Percentiles rank a stretch among this genome's conserved stretches.
Evolutionary conservation across 495 filamentous ascomycete genomes (phyloP).

Genomic region (Collariella sp.): DNA sequence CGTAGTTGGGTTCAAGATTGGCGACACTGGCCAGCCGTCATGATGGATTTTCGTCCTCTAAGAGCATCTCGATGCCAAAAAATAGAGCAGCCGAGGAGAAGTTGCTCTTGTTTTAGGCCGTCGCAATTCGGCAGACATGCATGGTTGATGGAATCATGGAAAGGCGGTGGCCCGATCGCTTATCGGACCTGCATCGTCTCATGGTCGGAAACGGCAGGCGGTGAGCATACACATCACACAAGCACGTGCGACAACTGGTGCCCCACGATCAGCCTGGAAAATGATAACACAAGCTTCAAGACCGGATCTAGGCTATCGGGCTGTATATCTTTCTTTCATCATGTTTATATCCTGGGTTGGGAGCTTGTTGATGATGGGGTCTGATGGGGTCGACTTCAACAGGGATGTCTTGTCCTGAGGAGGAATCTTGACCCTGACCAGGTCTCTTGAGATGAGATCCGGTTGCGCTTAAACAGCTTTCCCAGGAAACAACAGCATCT

Average conservation of each 20-base stretch:
- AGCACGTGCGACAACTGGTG: too few species aligned
- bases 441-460: too few species aligned
- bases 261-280: too few species aligned
- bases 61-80: background rate
- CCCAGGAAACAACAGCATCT: background rate
- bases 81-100: background rate
- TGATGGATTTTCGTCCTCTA: background rate
- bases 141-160: background rate
- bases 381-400: too few species aligned
- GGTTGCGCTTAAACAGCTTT: too few species aligned
- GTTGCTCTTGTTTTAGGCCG: slow-evolving; percentile 4
- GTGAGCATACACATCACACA: slow-evolving; percentile 11
- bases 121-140: background rate
- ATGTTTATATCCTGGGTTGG: background rate
- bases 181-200: slow-evolving; percentile 8
- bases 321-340: background rate
- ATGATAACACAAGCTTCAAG: too few species aligned
- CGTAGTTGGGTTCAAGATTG: slow-evolving; percentile 2
- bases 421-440: too few species aligned
- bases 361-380: too few species aligned
- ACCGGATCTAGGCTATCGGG: too few species aligned
- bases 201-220: slow-evolving; percentile 19
- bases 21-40: slow-evolving; percentile 1
- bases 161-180: slow-evolving; percentile 11
- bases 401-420: too few species aligned